These are phyloP conservation scores for Neospermospora avenae DNA, from an alignment of 2,329 filamentous ascomycete genomes.

Conservation along the genomic window DNA sequence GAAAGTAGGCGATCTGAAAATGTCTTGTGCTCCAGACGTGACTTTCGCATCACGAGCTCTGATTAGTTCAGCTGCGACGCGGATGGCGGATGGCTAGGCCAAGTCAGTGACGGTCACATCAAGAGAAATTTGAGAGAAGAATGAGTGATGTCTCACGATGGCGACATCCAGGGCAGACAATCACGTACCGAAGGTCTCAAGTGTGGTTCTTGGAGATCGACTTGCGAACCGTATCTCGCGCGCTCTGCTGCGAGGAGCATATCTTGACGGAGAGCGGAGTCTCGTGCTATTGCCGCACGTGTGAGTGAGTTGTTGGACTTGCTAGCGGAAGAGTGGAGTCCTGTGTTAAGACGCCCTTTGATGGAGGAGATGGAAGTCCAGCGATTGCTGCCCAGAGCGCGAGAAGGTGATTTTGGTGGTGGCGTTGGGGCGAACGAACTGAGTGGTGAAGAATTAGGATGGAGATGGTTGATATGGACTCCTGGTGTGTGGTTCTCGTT, in stretches of 20 bases:
- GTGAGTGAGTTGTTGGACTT: background rate
- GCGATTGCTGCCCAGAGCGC: background rate
- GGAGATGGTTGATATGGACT: background rate
- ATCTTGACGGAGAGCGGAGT: conserved; percentile 3
- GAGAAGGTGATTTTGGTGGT: background rate
- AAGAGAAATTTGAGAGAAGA: no score
- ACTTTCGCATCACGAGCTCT: background rate
- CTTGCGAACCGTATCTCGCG: background rate
- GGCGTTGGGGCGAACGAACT: background rate
- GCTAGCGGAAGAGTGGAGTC: background rate
- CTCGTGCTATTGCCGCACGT: background rate
- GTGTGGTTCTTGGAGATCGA: background rate
- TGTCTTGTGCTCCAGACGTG: background rate
- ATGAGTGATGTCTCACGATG: no score
- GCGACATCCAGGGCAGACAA: no score
- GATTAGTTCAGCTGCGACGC: conserved; percentile 5
- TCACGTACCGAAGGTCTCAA: background rate
- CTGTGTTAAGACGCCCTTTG: background rate
- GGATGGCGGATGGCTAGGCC: background rate
- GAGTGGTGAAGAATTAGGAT: background rate
- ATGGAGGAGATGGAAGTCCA: background rate
- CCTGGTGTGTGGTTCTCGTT: background rate
- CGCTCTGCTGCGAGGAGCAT: background rate
- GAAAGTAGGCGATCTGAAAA: background rate
- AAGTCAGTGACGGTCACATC: no score